phyloP scores from a whole-genome alignment of 352 stramenopile species.

The Globisporangium viniferum region DNA sequence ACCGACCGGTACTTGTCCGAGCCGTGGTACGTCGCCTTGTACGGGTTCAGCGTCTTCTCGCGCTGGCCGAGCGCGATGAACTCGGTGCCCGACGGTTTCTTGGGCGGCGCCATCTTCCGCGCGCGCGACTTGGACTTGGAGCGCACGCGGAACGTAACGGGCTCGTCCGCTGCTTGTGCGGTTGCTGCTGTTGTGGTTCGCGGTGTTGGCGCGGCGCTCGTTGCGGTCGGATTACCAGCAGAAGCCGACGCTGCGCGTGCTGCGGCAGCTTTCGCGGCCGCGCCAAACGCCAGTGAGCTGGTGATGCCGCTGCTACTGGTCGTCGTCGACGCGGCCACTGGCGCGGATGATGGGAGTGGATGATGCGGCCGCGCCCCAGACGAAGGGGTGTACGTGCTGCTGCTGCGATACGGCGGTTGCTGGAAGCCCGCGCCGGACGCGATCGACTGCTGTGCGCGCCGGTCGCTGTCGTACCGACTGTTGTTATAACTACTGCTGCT shows the following conservation, averaged over 20 bases:
- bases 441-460: background rate
- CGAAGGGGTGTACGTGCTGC: background rate
- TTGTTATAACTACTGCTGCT: background rate
- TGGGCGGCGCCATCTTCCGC: slow-evolving; percentile 17
- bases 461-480: background rate
- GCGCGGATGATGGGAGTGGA: background rate
- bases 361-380: background rate
- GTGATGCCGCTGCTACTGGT: background rate
- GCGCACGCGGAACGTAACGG: slow-evolving; percentile 37
- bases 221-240: background rate
- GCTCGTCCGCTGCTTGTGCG: background rate
- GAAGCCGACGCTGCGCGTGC: background rate
- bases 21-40: slow-evolving; percentile 24
- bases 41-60: slow-evolving; percentile 20
- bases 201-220: background rate
- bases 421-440: background rate
- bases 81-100: slow-evolving; percentile 30
- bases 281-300: background rate
- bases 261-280: background rate
- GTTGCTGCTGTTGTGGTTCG: background rate
- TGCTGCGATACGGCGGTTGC: slow-evolving; percentile 4
- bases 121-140: slow-evolving; percentile 66
- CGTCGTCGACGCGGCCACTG: background rate
- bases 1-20: slow-evolving; percentile 28
- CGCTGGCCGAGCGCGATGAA: slow-evolving; percentile 48